Evolutionary conservation across 768 basidiomycete species (phyloP), one percentile per base, ranked within the genome.

Genomic region (Leccinum barrowsii): DNA sequence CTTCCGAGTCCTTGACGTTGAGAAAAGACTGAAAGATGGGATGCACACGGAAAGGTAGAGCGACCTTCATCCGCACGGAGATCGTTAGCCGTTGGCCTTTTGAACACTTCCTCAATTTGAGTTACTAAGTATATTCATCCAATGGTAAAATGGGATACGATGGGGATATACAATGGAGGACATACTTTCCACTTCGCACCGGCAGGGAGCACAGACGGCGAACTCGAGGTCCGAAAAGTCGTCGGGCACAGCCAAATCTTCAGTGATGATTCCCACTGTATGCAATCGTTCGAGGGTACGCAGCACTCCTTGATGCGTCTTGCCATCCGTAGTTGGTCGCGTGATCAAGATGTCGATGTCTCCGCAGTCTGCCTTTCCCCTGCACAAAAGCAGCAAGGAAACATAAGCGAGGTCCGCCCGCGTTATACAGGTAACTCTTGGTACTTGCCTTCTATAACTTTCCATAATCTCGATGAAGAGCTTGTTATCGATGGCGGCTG

Each of bases 281-380:
- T 81, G 87, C 30, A 96, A 77, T 30, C 70, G 71, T 22, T 75
- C 67, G 2, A 95, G 75, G 34, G 73, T 74, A 1, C 77, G 73
- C 42, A 95, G 53, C 75, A 54, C 65, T 85, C 93, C 90, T 54
- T 76, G 74, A 68, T 95, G 94, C 0, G 86, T 89, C 59, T 74
- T 79, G 0, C 90, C 91, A 63, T 95, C 92, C 2, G 78, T 72
- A 1, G 83, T 78, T 19, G 84, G 80, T 5, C 93, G 84, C 2
- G 92, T 92, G 61, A 98, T 85, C 56, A 97, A 71, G 50, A 97
- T 85, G 70, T 98, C 94, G 57, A 98, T 91, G 69, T 97, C 95
- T 2, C 95, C 95, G 57, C 91, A 94, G 55, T 86, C 85, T 1
- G 79, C 74, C 70, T 90, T 89, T 5, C 93, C 92, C 58, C 93